A percentile compares a stretch with the other conserved stretches of the same genome.
These are phyloP conservation scores for Aristolochia fimbriata DNA, from an alignment of 164 flowering plant genomes.

Conservation along the genomic window DNA sequence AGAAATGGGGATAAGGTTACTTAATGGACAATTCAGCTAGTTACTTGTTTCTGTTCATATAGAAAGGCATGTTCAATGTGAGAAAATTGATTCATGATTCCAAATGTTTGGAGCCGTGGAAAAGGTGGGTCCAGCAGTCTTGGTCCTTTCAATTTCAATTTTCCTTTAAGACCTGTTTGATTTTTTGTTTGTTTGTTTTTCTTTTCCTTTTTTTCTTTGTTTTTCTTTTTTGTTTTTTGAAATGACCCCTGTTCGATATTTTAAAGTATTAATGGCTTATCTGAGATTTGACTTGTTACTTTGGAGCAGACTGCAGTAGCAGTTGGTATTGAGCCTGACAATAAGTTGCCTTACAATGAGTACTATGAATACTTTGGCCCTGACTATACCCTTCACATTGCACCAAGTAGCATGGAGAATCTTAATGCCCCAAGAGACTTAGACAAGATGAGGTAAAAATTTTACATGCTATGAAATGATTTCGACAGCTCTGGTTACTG, in stretches of 20 bases:
- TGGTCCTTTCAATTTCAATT: background rate
- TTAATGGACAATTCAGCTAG: too few species aligned
- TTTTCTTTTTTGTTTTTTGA: too few species aligned
- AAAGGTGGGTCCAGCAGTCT: background rate
- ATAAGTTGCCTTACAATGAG: constrained; percentile 73
- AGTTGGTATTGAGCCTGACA: constrained; percentile 85
- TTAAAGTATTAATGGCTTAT: background rate
- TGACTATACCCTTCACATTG: constrained; percentile 71
- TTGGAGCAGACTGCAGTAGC: constrained; percentile 89
- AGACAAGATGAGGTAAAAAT: constrained; percentile 72
- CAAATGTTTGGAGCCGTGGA: too few species aligned
- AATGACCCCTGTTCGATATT: too few species aligned
- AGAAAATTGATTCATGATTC: too few species aligned
- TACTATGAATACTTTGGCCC: constrained; percentile 95
- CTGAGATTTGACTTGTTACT: constrained; percentile 2
- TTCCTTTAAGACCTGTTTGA: background rate
- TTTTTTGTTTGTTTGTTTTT: background rate
- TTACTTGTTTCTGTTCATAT: too few species aligned
- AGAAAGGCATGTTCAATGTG: too few species aligned
- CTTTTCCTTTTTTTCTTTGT: too few species aligned
- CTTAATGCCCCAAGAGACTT: constrained; percentile 56
- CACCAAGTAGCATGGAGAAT: constrained; percentile 61
- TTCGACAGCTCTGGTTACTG: too few species aligned
- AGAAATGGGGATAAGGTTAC: too few species aligned
- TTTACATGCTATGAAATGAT: too few species aligned